Base-by-base conservation (phyloP, 2,329 filamentous ascomycete species). In the Ampelomyces quisqualis region DNA sequence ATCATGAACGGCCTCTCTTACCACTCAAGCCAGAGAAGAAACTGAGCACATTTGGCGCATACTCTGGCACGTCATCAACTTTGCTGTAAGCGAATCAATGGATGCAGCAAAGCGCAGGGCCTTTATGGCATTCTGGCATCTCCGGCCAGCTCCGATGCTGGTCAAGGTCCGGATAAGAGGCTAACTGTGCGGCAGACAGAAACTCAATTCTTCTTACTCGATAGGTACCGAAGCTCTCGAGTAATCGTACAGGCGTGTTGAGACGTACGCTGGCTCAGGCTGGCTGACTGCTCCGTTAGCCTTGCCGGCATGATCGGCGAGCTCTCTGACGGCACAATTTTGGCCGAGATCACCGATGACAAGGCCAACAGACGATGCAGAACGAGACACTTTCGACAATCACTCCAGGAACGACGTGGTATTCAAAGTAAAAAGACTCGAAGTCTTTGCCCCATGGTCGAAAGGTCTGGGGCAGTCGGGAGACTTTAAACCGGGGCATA, bases 181-280 rank as follows among this genome's bases (percentile, higher is more conserved):
- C 45, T 57, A 49, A 46, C 34, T 27, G 31, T 31, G 31, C 34
- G 45, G 43, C 43, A 36, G 40, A 43, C 49, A 35, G 38, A 43
- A 36, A 37, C 40, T 43, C 43, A 34, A 45, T 57, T 61, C 59
- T 48, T 47, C 44, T 65, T 56, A 64, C 60, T 65, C 61, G 60
- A 67, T 64, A 32, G 34, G 28, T 57, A 46, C 18, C 28, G 30
- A 49, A 53, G 51, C 35, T 41, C 63, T 65, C 58, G 62, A 66
- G 62, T 66, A 66, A 66, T 59, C 17, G 19, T 35, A 14, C 36
- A 47, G 39, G 39, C 45, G 49, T 52, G 50, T 55, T 55, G 45
- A 53, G 48, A 57, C 21, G 46, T 54, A 55, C 49, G 55, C 50
- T 47, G 46, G 50, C 55, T 62, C 53, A 55, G 47, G 55, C 50